Conservation (phyloP, 495 filamentous ascomycete species). For the Elaphomyces granulatus region DNA sequence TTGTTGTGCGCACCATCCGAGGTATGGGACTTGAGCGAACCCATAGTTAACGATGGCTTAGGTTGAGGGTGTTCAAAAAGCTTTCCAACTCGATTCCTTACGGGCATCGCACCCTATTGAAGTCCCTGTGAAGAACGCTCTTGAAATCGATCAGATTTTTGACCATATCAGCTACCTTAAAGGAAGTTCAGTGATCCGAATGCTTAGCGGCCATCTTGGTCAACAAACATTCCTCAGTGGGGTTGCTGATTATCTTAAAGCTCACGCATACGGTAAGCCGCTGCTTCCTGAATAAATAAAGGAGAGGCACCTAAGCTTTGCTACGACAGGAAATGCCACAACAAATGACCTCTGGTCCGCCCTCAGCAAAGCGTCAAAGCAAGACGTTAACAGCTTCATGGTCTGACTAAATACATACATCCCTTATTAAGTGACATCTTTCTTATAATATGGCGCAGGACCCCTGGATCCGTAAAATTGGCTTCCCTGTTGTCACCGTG, state of each 20-base stretch:
- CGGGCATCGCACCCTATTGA: constrained; percentile 90
- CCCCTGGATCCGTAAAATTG: constrained; percentile 87
- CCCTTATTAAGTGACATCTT: no score
- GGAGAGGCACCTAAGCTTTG: background rate
- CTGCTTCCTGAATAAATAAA: background rate
- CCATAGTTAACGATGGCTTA: constrained; percentile 29
- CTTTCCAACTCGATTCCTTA: constrained; percentile 75
- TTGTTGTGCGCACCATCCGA: constrained; percentile 56
- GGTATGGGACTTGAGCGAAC: constrained; percentile 28
- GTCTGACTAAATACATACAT: constrained; percentile 23
- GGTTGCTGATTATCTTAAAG: constrained; percentile 75
- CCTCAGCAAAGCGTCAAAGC: constrained; percentile 76
- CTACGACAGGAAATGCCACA: constrained; percentile 62
- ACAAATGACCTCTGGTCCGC: constrained; percentile 86
- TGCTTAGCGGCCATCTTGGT: constrained; percentile 79
- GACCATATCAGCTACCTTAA: constrained; percentile 93
- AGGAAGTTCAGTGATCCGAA: constrained; percentile 87
- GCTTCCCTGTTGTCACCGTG: constrained; percentile 79
- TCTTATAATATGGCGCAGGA: constrained; percentile 31
- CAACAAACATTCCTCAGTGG: constrained; percentile 76
- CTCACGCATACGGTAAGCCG: constrained; percentile 53
- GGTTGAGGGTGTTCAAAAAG: constrained; percentile 83
- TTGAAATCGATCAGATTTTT: constrained; percentile 94
- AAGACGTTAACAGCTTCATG: constrained; percentile 80
- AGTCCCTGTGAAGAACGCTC: constrained; percentile 73